These are phyloP conservation scores for Amaranthus tricolor DNA, from an alignment of 179 eudicot species.

Conservation along the genomic window DNA sequence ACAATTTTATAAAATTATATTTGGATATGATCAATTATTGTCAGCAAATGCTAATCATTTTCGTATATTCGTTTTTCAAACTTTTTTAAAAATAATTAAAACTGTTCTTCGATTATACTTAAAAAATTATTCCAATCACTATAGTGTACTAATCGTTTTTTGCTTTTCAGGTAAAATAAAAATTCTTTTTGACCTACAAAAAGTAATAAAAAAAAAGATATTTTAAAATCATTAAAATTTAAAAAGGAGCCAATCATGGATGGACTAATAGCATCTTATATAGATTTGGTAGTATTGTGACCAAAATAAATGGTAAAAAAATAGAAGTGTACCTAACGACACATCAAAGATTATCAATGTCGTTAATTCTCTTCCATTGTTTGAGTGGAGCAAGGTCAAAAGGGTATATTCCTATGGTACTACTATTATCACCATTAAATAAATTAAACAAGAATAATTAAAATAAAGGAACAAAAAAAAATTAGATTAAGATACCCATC, in stretches of 20 bases:
- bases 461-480: background rate
- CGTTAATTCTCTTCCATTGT: slow-evolving; percentile 15
- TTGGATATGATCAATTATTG: slow-evolving; percentile 20
- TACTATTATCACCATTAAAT: slow-evolving; percentile 2
- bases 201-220: background rate
- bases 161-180: slow-evolving; percentile 7
- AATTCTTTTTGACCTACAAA: slow-evolving; percentile 13
- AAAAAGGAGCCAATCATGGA: background rate
- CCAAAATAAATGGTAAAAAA: slow-evolving; percentile 6
- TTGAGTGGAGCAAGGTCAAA: background rate
- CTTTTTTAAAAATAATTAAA: background rate
- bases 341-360: background rate
- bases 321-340: slow-evolving; percentile 3
- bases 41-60: slow-evolving; percentile 11
- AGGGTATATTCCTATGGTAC: slow-evolving; percentile 12
- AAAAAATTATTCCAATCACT: background rate
- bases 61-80: background rate
- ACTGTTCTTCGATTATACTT: too few species aligned
- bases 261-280: background rate
- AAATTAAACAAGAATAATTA: too few species aligned
- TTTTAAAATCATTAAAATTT: background rate
- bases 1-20: background rate
- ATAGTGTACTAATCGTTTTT: background rate
- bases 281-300: slow-evolving; percentile 4
- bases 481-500: background rate